phyloP scores from a whole-genome alignment of 2,329 filamentous ascomycete genomes.

The Fusarium sp. region DNA sequence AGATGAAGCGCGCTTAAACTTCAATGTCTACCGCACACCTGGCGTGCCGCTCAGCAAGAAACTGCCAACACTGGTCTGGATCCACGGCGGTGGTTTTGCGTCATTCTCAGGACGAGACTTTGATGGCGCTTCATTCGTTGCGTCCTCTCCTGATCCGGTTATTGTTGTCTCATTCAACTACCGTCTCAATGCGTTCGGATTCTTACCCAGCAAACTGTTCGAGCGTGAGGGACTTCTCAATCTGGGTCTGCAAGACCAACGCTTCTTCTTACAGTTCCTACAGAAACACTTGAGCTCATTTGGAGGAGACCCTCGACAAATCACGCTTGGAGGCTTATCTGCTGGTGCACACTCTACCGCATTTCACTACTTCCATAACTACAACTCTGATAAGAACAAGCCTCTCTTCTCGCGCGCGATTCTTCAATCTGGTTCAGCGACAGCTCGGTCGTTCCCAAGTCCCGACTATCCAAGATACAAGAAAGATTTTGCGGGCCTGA shows the following conservation, averaged over 20 bases:
- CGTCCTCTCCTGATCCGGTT: neutral
- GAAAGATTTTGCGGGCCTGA: neutral
- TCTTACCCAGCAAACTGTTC: neutral
- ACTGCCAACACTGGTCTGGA: slow-evolving; percentile 1
- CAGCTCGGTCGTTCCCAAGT: neutral
- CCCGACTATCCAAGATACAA: neutral
- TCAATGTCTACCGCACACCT: neutral
- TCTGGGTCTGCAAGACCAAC: neutral
- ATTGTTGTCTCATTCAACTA: slow-evolving; percentile 4
- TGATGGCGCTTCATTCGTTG: neutral
- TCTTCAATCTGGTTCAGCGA: slow-evolving; percentile 5
- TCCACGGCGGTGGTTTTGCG: slow-evolving; percentile 5
- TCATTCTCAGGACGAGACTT: slow-evolving; percentile 4
- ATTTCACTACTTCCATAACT: slow-evolving; percentile 11
- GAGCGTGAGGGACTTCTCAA: neutral
- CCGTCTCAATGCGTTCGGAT: slow-evolving; percentile 3
- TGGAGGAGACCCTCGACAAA: neutral
- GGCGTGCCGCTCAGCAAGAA: neutral
- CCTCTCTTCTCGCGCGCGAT: neutral
- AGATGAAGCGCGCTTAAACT: slow-evolving; percentile 2
- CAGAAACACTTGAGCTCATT: neutral
- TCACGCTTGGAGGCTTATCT: neutral
- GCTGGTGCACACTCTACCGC: slow-evolving; percentile 6
- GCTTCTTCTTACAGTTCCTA: neutral
- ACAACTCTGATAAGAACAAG: neutral